Evolutionary conservation across 163 green algal genomes (phyloP), one percentile per base, ranked within the genome.

Genomic region (Volvox carteri): DNA sequence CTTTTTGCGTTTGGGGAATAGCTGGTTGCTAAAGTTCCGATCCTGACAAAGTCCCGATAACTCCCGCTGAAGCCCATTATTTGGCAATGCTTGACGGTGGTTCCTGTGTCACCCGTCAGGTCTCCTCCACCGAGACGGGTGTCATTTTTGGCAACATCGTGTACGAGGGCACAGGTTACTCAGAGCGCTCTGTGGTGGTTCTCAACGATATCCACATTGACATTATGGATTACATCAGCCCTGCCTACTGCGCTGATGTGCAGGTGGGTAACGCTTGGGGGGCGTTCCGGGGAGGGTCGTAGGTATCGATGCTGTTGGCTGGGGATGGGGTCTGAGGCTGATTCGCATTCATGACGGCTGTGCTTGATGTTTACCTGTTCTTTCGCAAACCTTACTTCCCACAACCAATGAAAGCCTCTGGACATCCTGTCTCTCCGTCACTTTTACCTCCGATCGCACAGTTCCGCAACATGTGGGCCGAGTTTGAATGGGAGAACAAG

Each of bases 401-500:
- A n/a, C n/a, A n/a, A n/a, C n/a, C n/a, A n/a, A n/a, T n/a, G n/a
- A n/a, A n/a, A n/a, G n/a, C n/a, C n/a, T n/a, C n/a, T n/a, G n/a
- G n/a, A n/a, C n/a, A n/a, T n/a, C n/a, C n/a, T n/a, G n/a, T n/a
- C n/a, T n/a, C n/a, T 72, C 18, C 18, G 23, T 33, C 11, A 2
- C 19, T 72, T 37, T 19, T 28, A 8, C 12, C 60, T 37, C 4
- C 60, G 37, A 3, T 19, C 18, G 2, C 28, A 25, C 86, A 86
- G 77, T 99, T 99, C 96, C 92, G 98, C 35, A 98, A 95, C 93
- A 99, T 99, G 98, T 99, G 98, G 98, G 98, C 98, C 8, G 98
- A 99, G 94, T 99, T 99, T 92, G 98, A 99, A 94, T 99, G 98
- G 98, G 98, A 99, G 93, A 99, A 99, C 94, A 99, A 99, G 96